These are phyloP conservation scores for Fomitiporia mediterranea DNA, from an alignment of 1,284 basidiomycete species.

Conservation along the genomic window DNA sequence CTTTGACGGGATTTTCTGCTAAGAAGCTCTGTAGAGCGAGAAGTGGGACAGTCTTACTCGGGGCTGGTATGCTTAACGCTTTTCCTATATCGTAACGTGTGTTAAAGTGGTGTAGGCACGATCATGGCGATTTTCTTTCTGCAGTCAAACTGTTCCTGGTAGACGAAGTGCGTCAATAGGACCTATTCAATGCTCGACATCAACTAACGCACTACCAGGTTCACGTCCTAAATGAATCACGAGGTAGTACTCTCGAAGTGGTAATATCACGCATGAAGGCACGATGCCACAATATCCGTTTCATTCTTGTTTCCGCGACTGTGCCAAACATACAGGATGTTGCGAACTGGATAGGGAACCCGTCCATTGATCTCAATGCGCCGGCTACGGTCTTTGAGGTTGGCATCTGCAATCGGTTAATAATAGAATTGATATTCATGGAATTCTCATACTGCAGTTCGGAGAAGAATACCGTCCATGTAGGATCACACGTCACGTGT, in stretches of 20 bases:
- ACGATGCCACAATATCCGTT: slow-evolving; percentile 64
- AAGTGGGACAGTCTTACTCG: slow-evolving; percentile 93
- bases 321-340: slow-evolving; percentile 92
- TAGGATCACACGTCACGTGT: slow-evolving; percentile 67
- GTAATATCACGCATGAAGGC: slow-evolving; percentile 90
- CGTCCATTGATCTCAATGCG: slow-evolving; percentile 31
- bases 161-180: slow-evolving; percentile 65
- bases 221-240: slow-evolving; percentile 85
- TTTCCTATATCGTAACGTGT: not conserved
- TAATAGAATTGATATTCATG: not conserved
- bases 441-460: slow-evolving; percentile 51
- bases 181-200: not conserved
- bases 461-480: slow-evolving; percentile 89
- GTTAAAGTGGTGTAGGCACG: slow-evolving; percentile 42
- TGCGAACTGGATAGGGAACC: slow-evolving; percentile 80
- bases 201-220: slow-evolving; percentile 47
- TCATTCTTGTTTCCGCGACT: slow-evolving; percentile 89
- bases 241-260: slow-evolving; percentile 91
- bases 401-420: too few species aligned
- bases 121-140: slow-evolving; percentile 60
- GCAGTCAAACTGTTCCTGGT: slow-evolving; percentile 78
- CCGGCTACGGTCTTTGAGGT: slow-evolving; percentile 74
- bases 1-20: not conserved
- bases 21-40: slow-evolving; percentile 59
- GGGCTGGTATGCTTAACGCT: slow-evolving; percentile 49